A percentile compares a stretch with the other conserved stretches of the same genome.
These are phyloP conservation scores for Backusella parvicylindrica DNA, from an alignment of 192 early-diverging fungal species.

Conservation along the genomic window DNA sequence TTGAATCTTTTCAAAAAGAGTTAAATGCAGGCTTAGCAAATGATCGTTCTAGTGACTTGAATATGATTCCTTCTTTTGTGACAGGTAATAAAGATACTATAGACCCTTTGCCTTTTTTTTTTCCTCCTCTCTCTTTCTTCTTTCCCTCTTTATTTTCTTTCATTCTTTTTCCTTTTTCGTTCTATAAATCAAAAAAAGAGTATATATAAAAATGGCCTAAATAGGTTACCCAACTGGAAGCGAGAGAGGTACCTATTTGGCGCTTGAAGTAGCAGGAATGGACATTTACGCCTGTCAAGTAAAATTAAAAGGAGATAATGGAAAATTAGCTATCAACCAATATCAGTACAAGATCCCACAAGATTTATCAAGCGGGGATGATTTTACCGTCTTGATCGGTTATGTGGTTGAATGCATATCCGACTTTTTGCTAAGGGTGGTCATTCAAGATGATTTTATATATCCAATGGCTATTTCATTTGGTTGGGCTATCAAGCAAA, in stretches of 20 bases:
- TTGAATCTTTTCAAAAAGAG: conserved; percentile 22
- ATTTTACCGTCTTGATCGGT: conserved; percentile 58
- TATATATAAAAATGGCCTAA: not conserved
- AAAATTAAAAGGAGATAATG: conserved; percentile 70
- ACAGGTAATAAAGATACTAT: conserved; percentile 33
- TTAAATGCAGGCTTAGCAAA: conserved; percentile 20
- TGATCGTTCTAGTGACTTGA: conserved; percentile 36
- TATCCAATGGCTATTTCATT: conserved; percentile 79
- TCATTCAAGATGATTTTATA: conserved; percentile 30
- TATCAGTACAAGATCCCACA: conserved; percentile 72
- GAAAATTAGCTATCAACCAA: conserved; percentile 67
- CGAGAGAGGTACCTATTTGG: conserved; percentile 84
- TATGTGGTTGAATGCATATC: conserved; percentile 68
- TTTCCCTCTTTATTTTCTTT: not conserved
- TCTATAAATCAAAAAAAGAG: not conserved
- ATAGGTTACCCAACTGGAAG: conserved; percentile 68
- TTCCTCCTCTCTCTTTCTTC: not conserved
- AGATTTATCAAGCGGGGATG: conserved; percentile 50
- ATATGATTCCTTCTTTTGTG: conserved; percentile 90
- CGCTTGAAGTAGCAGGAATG: conserved; percentile 90
- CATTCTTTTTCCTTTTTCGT: no score
- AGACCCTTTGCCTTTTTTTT: not conserved
- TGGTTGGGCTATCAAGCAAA: conserved; percentile 85
- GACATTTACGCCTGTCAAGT: conserved; percentile 87
- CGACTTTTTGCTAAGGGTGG: conserved; percentile 44